These are phyloP conservation scores for Phytophthora tubulina DNA, from an alignment of 352 stramenopile genomes.

Conservation along the genomic window DNA sequence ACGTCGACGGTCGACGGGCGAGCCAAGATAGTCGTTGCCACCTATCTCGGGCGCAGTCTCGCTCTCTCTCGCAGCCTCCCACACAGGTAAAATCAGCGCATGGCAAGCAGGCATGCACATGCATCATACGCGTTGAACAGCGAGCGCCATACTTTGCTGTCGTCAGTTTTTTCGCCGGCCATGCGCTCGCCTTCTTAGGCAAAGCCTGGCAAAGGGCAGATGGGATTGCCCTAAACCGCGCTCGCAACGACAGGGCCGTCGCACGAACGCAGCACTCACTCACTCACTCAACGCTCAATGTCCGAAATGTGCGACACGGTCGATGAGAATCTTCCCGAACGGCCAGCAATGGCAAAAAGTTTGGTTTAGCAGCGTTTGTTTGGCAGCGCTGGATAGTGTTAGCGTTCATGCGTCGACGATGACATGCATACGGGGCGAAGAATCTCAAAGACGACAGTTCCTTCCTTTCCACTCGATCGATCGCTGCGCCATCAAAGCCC, in stretches of 20 bases:
- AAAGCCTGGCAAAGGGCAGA: constrained; percentile 34
- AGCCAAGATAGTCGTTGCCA: constrained; percentile 3
- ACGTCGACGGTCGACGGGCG: constrained; percentile 11
- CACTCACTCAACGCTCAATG: not conserved
- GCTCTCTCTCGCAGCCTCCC: constrained; percentile 49
- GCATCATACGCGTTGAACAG: constrained; percentile 25
- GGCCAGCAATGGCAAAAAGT: no score
- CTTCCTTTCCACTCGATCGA: not conserved
- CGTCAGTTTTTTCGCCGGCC: constrained; percentile 44
- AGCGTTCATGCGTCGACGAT: not conserved
- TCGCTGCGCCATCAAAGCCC: constrained; percentile 7
- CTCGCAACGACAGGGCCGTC: constrained; percentile 31
- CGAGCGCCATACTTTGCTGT: constrained; percentile 34
- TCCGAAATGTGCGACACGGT: constrained; percentile 35
- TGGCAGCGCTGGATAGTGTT: no score
- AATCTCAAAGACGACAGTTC: not conserved
- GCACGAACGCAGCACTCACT: not conserved
- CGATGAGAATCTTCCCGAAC: constrained; percentile 9
- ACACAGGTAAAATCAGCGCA: constrained; percentile 42
- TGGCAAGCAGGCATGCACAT: constrained; percentile 15
- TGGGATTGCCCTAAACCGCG: constrained; percentile 25
- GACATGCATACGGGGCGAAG: constrained; percentile 4
- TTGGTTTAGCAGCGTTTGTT: no score
- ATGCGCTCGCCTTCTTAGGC: constrained; percentile 29
- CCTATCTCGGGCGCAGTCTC: constrained; percentile 30